A percentile compares a stretch with the other conserved stretches of the same genome.
Evolutionary conservation across 805 yeast genomes (phyloP).

Genomic region (Kuraishia piskuri): DNA sequence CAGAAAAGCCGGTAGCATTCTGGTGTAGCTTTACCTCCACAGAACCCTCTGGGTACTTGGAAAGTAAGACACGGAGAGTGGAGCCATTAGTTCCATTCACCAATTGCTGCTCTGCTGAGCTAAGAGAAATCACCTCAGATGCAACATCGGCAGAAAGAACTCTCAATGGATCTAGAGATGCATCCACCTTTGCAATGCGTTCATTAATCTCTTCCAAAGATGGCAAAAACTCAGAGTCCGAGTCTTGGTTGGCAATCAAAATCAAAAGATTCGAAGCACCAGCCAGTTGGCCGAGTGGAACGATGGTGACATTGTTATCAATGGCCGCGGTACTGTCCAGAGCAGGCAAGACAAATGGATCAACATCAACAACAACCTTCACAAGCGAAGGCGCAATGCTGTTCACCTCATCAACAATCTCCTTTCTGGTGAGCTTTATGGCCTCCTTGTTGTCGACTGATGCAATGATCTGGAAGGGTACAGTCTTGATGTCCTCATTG

Average conservation of each 20-base stretch:
- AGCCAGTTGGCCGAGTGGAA: slow-evolving; percentile 47
- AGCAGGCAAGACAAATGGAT: slow-evolving; percentile 44
- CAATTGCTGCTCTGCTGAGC: slow-evolving; percentile 45
- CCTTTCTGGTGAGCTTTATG: slow-evolving; percentile 52
- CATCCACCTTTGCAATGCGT: slow-evolving; percentile 46
- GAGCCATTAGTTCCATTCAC: slow-evolving; percentile 55
- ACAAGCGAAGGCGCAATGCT: slow-evolving; percentile 60
- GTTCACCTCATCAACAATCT: slow-evolving; percentile 68
- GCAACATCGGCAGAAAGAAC: slow-evolving; percentile 46
- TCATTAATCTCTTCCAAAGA: slow-evolving; percentile 48
- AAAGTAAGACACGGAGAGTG: slow-evolving; percentile 34
- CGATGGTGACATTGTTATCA: slow-evolving; percentile 41
- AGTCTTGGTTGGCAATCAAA: slow-evolving; percentile 40
- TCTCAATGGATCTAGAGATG: slow-evolving; percentile 49
- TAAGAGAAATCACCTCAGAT: slow-evolving; percentile 41
- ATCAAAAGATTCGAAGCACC: slow-evolving; percentile 38
- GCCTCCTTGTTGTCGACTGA: slow-evolving; percentile 33
- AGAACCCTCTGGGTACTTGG: slow-evolving; percentile 19
- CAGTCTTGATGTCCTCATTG: slow-evolving; percentile 29
- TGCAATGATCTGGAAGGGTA: slow-evolving; percentile 57
- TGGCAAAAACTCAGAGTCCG: slow-evolving; percentile 66
- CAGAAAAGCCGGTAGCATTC: slow-evolving; percentile 26
- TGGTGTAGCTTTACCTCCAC: slow-evolving; percentile 43
- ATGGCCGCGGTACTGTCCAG: slow-evolving; percentile 36
- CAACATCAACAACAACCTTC: slow-evolving; percentile 52